Conservation (phyloP, 2,329 filamentous ascomycete species). For the Verticillium klebahnii region DNA sequence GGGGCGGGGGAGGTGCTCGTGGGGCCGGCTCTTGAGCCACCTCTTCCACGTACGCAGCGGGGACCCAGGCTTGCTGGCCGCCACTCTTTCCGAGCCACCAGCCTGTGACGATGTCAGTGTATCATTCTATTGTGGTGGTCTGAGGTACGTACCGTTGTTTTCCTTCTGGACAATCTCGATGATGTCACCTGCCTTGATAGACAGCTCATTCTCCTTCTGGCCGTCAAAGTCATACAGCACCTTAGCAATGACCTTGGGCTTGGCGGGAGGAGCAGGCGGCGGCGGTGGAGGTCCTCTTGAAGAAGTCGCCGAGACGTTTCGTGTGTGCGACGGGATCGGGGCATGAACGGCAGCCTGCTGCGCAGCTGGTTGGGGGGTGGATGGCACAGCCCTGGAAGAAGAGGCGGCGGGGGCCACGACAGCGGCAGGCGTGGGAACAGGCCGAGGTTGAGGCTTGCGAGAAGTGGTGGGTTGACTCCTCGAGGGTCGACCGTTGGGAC, state of each 20-base stretch:
- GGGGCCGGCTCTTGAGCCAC: constrained; percentile 60
- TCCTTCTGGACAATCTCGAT: constrained; percentile 93
- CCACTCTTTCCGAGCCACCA: constrained; percentile 91
- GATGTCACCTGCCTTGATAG: constrained; percentile 72
- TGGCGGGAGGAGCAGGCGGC: constrained; percentile 58
- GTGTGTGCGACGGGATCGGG: constrained; percentile 10
- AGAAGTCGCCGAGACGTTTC: constrained; percentile 9
- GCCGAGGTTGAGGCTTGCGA: constrained; percentile 38
- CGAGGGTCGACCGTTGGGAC: constrained; percentile 76
- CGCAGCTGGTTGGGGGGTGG: constrained; percentile 13
- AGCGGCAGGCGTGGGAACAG: constrained; percentile 30
- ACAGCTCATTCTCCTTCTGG: constrained; percentile 79
- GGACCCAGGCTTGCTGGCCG: constrained; percentile 81
- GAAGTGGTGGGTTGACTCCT: constrained; percentile 52
- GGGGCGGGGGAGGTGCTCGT: constrained; percentile 63
- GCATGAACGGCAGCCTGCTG: constrained; percentile 12
- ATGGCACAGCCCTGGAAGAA: constrained; percentile 11
- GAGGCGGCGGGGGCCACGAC: constrained; percentile 21
- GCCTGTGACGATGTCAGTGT: constrained; percentile 50
- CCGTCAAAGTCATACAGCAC: constrained; percentile 90
- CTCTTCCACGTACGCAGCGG: constrained; percentile 91
- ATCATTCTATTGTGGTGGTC: not conserved
- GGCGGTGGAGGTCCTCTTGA: constrained; percentile 53
- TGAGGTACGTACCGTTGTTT: constrained; percentile 68
- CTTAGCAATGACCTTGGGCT: constrained; percentile 74